A percentile compares a stretch with the other conserved stretches of the same genome.
phyloP scores from a whole-genome alignment of 73 alveolate species.

The Durusdinium trenchii region DNA sequence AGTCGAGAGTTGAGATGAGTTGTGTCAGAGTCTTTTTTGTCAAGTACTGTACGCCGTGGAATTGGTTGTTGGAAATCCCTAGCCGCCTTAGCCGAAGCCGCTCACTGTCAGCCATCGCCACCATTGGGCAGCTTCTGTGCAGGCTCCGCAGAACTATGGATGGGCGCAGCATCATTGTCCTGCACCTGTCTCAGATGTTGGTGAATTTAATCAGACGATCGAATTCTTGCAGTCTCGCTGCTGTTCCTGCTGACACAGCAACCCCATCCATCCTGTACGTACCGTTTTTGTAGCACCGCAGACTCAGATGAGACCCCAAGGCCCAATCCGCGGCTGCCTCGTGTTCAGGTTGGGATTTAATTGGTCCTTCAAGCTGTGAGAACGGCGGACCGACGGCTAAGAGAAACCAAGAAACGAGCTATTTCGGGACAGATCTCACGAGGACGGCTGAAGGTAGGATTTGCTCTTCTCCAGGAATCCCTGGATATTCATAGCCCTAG shows the following conservation, averaged over 20 bases:
- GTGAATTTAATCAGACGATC: not conserved
- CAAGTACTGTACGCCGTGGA: not conserved
- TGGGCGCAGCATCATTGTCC: constrained; percentile 46
- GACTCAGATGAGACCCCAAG: constrained; percentile 3
- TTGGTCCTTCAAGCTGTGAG: not conserved
- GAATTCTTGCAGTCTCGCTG: no score
- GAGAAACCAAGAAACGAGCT: not conserved
- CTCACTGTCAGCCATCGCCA: not conserved
- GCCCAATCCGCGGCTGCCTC: constrained; percentile 92
- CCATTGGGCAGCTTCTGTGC: not conserved
- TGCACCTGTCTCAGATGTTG: not conserved
- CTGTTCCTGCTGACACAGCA: no score
- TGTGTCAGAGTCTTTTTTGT: not conserved
- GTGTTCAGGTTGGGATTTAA: constrained; percentile 22
- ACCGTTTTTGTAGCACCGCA: no score
- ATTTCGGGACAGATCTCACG: not conserved
- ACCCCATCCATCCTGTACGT: no score
- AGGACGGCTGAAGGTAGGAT: not conserved
- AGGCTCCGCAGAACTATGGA: constrained; percentile 90
- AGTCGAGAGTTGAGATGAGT: not conserved
- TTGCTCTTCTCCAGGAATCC: constrained; percentile 8
- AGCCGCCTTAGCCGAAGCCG: not conserved
- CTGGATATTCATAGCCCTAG: constrained; percentile 78
- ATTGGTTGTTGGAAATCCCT: not conserved
- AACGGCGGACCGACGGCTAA: not conserved